phyloP scores from a whole-genome alignment of 345 rosid species.

The Eucalyptus virginea region DNA sequence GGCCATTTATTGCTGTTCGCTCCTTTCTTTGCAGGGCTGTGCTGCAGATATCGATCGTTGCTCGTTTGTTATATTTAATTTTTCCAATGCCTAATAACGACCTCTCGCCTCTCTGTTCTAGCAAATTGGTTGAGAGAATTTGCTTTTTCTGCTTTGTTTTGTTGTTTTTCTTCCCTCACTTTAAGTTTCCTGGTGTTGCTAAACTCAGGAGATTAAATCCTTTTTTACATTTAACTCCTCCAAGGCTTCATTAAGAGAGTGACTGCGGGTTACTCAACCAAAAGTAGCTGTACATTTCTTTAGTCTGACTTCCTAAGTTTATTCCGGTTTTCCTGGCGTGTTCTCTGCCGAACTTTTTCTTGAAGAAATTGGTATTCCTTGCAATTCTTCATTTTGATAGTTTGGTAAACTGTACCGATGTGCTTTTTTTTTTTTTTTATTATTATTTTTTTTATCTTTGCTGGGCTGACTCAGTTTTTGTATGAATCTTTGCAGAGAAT shows the following conservation, averaged over 20 bases:
- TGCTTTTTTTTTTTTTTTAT: not conserved
- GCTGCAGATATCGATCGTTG: not conserved
- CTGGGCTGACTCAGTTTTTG: not conserved
- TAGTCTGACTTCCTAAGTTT: not conserved
- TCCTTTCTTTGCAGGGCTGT: not conserved
- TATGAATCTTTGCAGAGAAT: conserved; percentile 39
- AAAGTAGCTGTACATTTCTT: not conserved
- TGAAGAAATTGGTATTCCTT: not conserved
- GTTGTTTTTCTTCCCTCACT: not conserved
- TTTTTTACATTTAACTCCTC: not conserved
- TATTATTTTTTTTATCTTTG: not conserved
- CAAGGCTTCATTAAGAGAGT: not conserved
- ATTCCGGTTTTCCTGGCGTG: not conserved
- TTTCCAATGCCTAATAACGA: not conserved
- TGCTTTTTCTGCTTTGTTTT: not conserved
- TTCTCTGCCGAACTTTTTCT: not conserved
- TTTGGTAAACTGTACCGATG: not conserved
- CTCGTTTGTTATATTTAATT: not conserved
- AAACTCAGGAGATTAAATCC: not conserved
- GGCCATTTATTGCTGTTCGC: conserved; percentile 12
- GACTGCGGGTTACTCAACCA: not conserved
- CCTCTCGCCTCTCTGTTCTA: conserved; percentile 11
- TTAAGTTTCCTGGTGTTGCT: not conserved
- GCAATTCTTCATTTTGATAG: not conserved
- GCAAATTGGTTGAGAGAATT: not conserved